Base-by-base conservation (phyloP, 1,284 basidiomycete genomes). In the Rhodotorula sp. region DNA sequence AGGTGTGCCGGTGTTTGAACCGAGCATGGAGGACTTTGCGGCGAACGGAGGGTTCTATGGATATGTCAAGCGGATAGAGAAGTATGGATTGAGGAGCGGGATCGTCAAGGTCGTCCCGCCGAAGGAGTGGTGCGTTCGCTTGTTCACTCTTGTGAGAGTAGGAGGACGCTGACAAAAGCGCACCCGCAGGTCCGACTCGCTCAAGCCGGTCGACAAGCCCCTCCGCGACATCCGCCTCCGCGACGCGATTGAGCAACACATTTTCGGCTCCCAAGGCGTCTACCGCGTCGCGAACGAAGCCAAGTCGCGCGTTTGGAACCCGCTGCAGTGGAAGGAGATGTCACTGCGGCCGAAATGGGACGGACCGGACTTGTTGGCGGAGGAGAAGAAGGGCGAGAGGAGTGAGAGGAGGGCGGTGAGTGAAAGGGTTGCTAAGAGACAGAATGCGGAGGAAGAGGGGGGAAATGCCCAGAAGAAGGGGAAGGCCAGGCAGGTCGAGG, bases 71-170 rank as follows among this genome's bases (percentile, higher is more conserved):
- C 86, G 81, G 68, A 85, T 96, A 51, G 91, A 93, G 78, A 85
- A 86, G 65, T 97, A 94, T 91, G 94, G 94, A 0, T 85, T 85
- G 79, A 84, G 85, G 65, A 92, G 91, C 74, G 93, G 94, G 28
- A 94, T 97, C 69, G 88, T 94, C 71, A 97, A 97, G 81, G 86
- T 97, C 73, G 89, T 97, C 71, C 94, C 94, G 52, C 94, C 94
- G 3, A 86, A 87, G 77, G 90, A 94, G 84, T 96, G 94, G 94
- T 90, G 70, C 78, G 88, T 83, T 15, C 13, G 22, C 11, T 5
- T 26, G 3, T 18, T 8, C 26, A 22, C 9, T 34, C n/a, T 52
- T 65, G 37, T 59, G 50, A 22, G n/a, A 28, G 47, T 46, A 37
- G 40, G 44, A 13, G 24, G 11, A 40, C 28, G n/a, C 56, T 65